These are phyloP conservation scores for Trichomonas vaginalis DNA, from an alignment of 208 protist species.

Conservation along the genomic window DNA sequence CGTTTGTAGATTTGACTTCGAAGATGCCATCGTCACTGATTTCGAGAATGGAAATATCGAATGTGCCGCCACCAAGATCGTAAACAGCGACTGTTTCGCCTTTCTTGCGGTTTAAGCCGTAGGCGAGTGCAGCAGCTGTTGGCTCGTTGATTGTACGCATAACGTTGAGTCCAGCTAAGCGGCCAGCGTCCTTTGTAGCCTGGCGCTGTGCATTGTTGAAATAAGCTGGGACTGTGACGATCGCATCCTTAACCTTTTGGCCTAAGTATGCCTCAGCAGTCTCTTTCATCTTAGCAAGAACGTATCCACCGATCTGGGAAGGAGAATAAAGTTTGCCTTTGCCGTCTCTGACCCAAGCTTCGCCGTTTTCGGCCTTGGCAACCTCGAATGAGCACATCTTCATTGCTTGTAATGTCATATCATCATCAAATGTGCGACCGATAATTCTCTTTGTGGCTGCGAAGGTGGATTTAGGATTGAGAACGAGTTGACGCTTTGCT, in stretches of 20 bases:
- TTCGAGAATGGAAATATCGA: constrained; percentile 90
- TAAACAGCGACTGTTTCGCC: constrained; percentile 31
- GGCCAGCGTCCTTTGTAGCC: constrained; percentile 85
- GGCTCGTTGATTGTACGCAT: constrained; percentile 97
- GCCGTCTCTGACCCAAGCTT: constrained; percentile 69
- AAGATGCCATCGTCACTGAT: constrained; percentile 67
- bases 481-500: neutral
- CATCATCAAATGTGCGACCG: neutral
- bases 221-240: constrained; percentile 72
- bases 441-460: neutral
- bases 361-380: constrained; percentile 53
- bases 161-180: constrained; percentile 71
- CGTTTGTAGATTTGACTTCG: constrained; percentile 76
- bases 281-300: constrained; percentile 50
- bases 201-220: constrained; percentile 93
- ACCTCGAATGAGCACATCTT: constrained; percentile 74
- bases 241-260: constrained; percentile 50
- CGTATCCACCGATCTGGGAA: constrained; percentile 80
- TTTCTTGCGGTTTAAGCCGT: constrained; percentile 66
- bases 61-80: constrained; percentile 74
- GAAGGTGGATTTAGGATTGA: neutral
- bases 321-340: constrained; percentile 56
- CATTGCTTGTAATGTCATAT: constrained; percentile 50
- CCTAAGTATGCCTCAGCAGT: constrained; percentile 76
- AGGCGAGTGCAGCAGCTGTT: constrained; percentile 87